phyloP scores from a whole-genome alignment of 164 flowering plant genomes.

The Tinospora cordifolia region DNA sequence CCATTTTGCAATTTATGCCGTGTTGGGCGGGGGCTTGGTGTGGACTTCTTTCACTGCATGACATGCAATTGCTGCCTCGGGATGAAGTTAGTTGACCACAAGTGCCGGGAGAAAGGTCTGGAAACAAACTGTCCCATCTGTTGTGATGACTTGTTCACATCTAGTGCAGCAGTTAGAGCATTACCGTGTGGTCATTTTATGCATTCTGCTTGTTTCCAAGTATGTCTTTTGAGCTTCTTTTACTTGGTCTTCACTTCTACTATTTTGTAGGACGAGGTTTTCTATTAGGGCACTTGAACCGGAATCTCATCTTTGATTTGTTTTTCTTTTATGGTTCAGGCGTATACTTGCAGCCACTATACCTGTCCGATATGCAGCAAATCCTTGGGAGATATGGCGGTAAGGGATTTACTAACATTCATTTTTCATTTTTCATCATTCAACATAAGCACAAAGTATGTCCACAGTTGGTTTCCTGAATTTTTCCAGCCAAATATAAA shows the following conservation, averaged over 20 bases:
- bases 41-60: conserved; percentile 94
- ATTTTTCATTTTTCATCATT: not conserved
- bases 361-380: conserved; percentile 91
- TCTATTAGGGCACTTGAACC: not conserved
- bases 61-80: conserved; percentile 85
- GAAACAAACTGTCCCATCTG: conserved; percentile 94
- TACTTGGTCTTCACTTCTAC: not conserved
- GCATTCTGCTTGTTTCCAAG: conserved; percentile 96
- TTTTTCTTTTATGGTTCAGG: conserved; percentile 38
- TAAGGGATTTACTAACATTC: conserved; percentile 26
- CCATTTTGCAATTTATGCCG: conserved; percentile 98
- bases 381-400: conserved; percentile 90
- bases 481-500: no score
- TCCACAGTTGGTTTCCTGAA: no score
- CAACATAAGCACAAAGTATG: not conserved
- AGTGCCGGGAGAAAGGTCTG: conserved; percentile 79
- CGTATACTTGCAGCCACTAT: conserved; percentile 82
- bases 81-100: conserved; percentile 62
- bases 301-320: not conserved
- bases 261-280: not conserved
- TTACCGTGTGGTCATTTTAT: conserved; percentile 97
- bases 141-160: conserved; percentile 83
- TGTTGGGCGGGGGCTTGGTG: conserved; percentile 82
- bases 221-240: conserved; percentile 10
- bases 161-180: conserved; percentile 70